These are phyloP conservation scores for Cladophialophora bantiana DNA, from an alignment of 2,329 filamentous ascomycete species.

Conservation along the genomic window DNA sequence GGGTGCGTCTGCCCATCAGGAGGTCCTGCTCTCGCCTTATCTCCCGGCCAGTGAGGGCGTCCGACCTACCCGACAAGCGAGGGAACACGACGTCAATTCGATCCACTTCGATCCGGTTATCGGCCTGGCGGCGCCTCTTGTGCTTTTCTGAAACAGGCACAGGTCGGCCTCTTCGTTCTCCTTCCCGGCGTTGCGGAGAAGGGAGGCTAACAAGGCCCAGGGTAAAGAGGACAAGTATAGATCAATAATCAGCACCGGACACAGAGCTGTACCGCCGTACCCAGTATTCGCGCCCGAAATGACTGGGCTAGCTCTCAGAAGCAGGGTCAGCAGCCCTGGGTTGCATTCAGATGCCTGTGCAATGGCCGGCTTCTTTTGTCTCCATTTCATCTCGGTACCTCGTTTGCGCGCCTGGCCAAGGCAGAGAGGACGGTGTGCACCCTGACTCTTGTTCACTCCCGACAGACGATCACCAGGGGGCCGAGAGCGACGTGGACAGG, in stretches of 20 bases:
- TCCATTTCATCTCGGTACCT: not conserved
- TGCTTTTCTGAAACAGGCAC: constrained; percentile 30
- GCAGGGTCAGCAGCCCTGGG: not conserved
- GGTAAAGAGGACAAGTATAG: not conserved
- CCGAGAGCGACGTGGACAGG: constrained; percentile 3
- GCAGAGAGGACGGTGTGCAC: not conserved
- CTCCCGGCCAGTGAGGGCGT: constrained; percentile 16
- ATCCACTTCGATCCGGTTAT: constrained; percentile 30
- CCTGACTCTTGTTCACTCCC: not conserved
- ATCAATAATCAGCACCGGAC: constrained; percentile 12
- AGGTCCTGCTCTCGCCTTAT: constrained; percentile 15
- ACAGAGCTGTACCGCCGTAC: not conserved
- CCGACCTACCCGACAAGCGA: constrained; percentile 29
- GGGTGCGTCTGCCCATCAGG: constrained; percentile 31
- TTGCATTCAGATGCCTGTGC: not conserved
- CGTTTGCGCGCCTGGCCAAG: not conserved
- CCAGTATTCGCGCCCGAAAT: not conserved
- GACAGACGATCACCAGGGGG: constrained; percentile 1
- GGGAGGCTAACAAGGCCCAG: not conserved
- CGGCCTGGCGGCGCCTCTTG: constrained; percentile 25
- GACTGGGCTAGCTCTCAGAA: not conserved
- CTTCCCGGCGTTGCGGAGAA: constrained; percentile 13
- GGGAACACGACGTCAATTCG: constrained; percentile 32
- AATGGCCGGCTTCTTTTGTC: not conserved
- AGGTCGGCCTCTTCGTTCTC: constrained; percentile 2